Evolutionary conservation across 208 protist genomes (phyloP).

Genomic region (Leptomonas pyrrhocoris): DNA sequence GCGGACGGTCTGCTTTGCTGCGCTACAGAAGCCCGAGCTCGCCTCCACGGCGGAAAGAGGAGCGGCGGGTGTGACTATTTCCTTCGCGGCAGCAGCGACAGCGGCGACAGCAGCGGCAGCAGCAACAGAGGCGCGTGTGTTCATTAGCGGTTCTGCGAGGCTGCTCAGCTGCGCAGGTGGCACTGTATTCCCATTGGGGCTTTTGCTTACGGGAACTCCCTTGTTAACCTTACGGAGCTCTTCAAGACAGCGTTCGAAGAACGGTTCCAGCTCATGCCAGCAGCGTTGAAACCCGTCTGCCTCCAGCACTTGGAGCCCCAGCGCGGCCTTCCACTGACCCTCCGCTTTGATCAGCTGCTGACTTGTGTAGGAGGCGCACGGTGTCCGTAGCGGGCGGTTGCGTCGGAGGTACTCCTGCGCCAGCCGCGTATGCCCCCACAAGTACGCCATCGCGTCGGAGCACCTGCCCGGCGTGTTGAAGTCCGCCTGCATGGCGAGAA

Average conservation of each 20-base stretch:
- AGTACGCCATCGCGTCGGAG: slow-evolving; percentile 20
- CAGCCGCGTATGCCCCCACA: slow-evolving; percentile 36
- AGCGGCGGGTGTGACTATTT: no score
- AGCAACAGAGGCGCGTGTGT: no score
- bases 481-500: slow-evolving; percentile 28
- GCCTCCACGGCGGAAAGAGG: no score
- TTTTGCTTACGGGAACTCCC: no score
- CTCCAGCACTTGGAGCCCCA: slow-evolving; percentile 20
- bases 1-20: no score
- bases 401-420: slow-evolving; percentile 33
- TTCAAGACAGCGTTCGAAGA: slow-evolving; percentile 11
- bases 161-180: no score
- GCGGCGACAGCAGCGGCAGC: no score
- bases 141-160: no score
- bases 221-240: not conserved
- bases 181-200: no score
- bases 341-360: slow-evolving; percentile 21
- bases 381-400: no score
- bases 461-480: slow-evolving; percentile 29
- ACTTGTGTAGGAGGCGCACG: not conserved
- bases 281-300: slow-evolving; percentile 18
- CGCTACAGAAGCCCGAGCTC: no score
- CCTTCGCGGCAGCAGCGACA: no score
- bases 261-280: slow-evolving; percentile 20
- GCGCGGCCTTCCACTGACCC: slow-evolving; percentile 20